Base-by-base conservation (phyloP, 1,284 basidiomycete genomes). In the Irpex sp. region DNA sequence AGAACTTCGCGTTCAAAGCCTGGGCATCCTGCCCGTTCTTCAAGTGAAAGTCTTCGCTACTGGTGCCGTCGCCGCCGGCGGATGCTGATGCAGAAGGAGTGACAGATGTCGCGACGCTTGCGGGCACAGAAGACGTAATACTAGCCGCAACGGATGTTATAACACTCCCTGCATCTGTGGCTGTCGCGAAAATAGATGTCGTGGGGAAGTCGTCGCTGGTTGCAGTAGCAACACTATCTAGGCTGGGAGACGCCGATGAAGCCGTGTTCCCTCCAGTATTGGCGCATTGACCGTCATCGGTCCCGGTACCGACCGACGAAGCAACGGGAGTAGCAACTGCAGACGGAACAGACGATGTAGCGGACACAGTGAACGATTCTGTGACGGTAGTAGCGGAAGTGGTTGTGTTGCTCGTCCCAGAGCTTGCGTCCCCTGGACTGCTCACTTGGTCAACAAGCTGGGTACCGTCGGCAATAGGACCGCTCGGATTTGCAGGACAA, bases 11-110 rank as follows among this genome's bases (percentile, higher is more conserved):
- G 70, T 86, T 85, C 54, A 81, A 76, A 11, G 77, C 70, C 71
- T 84, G 81, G 3, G 83, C 82, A 56, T 78, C 79, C 59, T 79
- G 69, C 17, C 79, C 83, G 68, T 84, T 84, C 66, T 79, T 75
- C 47, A 77, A 70, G 7, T 69, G 72, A 70, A 81, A 78, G 61
- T 65, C 66, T 31, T 61, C 56, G 19, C 73, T 58, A 0, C 73
- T 39, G 21, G 72, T 37, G 26, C 26, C 26, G 26, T 26, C 26
- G 26, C 26, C 26, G 26, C 26, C 26, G 26, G 70, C 49, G 26
- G 69, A 37, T 5, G 71, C 50, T 35, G 71, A 49, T 3, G 70
- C 56, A 13, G 70, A 57, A 33, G 70, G 54, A 19, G 75, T 31
- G 4, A 70, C 58, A n/a, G 69, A 59, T 37, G 68, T 62, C 33